phyloP scores from a whole-genome alignment of 1,284 basidiomycete genomes.

The Nidula niveotomentosa region DNA sequence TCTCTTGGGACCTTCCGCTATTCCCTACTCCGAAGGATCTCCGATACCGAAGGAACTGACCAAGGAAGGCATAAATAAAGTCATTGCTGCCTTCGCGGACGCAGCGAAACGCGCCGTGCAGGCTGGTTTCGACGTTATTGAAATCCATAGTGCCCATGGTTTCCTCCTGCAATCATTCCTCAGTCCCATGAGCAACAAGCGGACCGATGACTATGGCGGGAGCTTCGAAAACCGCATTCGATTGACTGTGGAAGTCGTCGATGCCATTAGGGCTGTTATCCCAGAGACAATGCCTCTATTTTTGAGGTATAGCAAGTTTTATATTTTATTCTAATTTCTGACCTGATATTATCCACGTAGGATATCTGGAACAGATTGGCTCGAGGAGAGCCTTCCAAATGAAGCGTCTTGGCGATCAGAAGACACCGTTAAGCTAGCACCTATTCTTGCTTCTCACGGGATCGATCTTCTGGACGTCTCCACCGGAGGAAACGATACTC shows the following conservation, averaged over 20 bases:
- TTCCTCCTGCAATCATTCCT: slow-evolving; percentile 57
- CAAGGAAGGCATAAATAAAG: slow-evolving; percentile 48
- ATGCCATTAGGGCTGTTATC: slow-evolving; percentile 52
- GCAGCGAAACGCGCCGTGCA: slow-evolving; percentile 55
- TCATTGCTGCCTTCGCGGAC: slow-evolving; percentile 61
- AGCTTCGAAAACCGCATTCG: slow-evolving; percentile 70
- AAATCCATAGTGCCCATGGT: slow-evolving; percentile 67
- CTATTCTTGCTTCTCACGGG: slow-evolving; percentile 51
- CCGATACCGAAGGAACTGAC: slow-evolving; percentile 54
- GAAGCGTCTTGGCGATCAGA: slow-evolving; percentile 58
- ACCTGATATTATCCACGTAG: slow-evolving; percentile 18
- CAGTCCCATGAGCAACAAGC: slow-evolving; percentile 65
- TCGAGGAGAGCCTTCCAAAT: slow-evolving; percentile 42
- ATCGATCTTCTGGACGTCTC: slow-evolving; percentile 68
- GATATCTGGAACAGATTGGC: slow-evolving; percentile 61
- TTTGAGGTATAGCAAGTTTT: slow-evolving; percentile 48
- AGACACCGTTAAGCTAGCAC: slow-evolving; percentile 53
- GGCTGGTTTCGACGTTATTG: slow-evolving; percentile 67
- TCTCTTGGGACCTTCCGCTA: slow-evolving; percentile 53
- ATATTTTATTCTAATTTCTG: not conserved
- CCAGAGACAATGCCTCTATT: slow-evolving; percentile 65
- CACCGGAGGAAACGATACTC: slow-evolving; percentile 52
- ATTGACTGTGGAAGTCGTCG: slow-evolving; percentile 57
- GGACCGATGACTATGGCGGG: slow-evolving; percentile 76
- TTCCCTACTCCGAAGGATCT: slow-evolving; percentile 50